Base-by-base conservation (phyloP, 1,139 yeast species). In the Candida sojae region DNA sequence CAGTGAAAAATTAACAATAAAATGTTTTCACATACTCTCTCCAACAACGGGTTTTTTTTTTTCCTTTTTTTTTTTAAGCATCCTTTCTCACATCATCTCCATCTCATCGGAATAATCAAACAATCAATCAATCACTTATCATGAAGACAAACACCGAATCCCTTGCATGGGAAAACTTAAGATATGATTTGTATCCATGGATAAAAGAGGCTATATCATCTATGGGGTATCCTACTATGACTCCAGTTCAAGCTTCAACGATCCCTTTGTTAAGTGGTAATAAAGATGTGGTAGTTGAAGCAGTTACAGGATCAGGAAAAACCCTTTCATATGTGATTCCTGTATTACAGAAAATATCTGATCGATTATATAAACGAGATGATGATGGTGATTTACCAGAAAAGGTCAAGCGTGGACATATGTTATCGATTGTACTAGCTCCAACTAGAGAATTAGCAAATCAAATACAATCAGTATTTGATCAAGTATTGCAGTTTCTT, bases 251-350 rank as follows among this genome's bases (percentile, higher is more conserved):
- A 63, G 99, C 99, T 0, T 83, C 98, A 0, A 87, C 96, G 0
- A 88, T 93, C 44, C 99, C 99, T 0, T 71, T 92, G 47, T 82
- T 95, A 57, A 69, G 87, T 42, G 86, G 86, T n/a, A 88, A 92
- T 59, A 93, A 93, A 62, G 99, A 93, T 68, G 98, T 93, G 8
- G 96, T 95, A 8, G 97, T 91, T 2, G 97, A 92, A 62, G 91
- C 98, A 0, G 97, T 91, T 1, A 93, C 99, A 0, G 99, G 99
- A 0, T 91, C 98, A 0, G 99, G 99, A 7, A 93, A 93, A 63
- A 93, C 99, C 0, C 67, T 92, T 32, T 89, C 98, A 3, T 93
- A 88, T 67, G 83, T 83, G 7, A 77, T 93, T 4, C 99, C 99
- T 0, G 79, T 91, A 2, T 63, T 92, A 25, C 93, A 91, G 58